These are phyloP conservation scores for Penicillium robsamsonii DNA, from an alignment of 495 filamentous ascomycete genomes.

Conservation along the genomic window DNA sequence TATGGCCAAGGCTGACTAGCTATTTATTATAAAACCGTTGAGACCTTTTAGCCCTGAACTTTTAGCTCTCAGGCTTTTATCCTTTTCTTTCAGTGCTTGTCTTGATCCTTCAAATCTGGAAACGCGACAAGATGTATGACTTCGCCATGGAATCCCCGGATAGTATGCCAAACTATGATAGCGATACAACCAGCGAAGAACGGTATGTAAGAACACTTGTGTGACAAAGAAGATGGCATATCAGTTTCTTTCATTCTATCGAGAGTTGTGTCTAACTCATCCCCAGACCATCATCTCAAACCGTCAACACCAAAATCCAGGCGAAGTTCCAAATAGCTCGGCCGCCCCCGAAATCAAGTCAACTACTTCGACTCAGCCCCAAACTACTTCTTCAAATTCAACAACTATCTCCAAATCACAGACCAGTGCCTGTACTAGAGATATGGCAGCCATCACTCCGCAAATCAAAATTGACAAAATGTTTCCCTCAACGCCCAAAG, in stretches of 20 bases:
- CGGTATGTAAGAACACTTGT: conserved; percentile 15
- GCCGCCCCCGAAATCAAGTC: conserved; percentile 34
- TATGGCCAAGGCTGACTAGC: conserved; percentile 3
- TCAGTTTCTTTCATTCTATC: not conserved
- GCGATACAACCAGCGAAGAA: conserved; percentile 27
- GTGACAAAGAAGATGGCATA: not conserved
- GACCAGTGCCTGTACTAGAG: conserved; percentile 37
- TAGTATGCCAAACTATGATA: conserved; percentile 20
- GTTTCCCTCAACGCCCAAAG: conserved; percentile 25
- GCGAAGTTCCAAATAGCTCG: conserved; percentile 37
- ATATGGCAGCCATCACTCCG: conserved; percentile 37
- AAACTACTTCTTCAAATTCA: conserved; percentile 41
- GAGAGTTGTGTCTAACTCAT: not conserved
- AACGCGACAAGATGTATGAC: not conserved
- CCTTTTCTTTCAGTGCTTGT: not conserved
- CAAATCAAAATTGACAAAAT: conserved; percentile 26
- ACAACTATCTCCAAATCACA: conserved; percentile 31
- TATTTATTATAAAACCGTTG: not conserved
- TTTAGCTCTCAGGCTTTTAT: not conserved
- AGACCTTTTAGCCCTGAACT: not conserved
- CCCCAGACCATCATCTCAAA: conserved; percentile 14
- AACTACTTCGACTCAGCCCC: conserved; percentile 30
- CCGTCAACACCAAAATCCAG: conserved; percentile 21
- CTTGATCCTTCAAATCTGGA: not conserved
- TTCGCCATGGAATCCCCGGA: conserved; percentile 14